Percentiles rank a stretch among this genome's conserved stretches.
Evolutionary conservation across 2,329 filamentous ascomycete genomes (phyloP).

Genomic region (Acrodontium crateriforme): DNA sequence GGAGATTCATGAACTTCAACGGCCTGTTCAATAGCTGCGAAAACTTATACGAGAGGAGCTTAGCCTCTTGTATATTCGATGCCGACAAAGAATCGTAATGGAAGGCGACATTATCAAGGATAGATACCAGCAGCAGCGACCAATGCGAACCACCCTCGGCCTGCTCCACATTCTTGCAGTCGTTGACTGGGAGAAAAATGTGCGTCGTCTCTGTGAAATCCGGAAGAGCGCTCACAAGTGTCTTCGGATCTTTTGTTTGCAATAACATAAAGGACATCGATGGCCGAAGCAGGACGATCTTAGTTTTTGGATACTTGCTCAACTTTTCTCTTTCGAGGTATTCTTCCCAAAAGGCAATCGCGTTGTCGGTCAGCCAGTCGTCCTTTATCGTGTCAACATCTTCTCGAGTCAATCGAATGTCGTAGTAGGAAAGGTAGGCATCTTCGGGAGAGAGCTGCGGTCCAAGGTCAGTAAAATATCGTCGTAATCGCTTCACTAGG

Average conservation of each 20-base stretch:
- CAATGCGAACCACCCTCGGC: constrained; percentile 91
- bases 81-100: constrained; percentile 84
- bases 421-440: constrained; percentile 54
- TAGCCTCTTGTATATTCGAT: constrained; percentile 62
- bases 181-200: constrained; percentile 91
- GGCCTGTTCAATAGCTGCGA: constrained; percentile 50
- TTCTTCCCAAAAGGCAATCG: constrained; percentile 97
- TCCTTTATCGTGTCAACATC: constrained; percentile 78
- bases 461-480: background rate
- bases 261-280: constrained; percentile 88
- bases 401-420: constrained; percentile 59
- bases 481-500: background rate
- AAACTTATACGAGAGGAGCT: constrained; percentile 55
- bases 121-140: constrained; percentile 80
- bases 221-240: constrained; percentile 56
- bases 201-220: constrained; percentile 72
- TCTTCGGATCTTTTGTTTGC: constrained; percentile 48
- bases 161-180: constrained; percentile 58
- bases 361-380: constrained; percentile 97
- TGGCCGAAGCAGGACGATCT: constrained; percentile 81
- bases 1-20: constrained; percentile 64
- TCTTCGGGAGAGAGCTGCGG: constrained; percentile 46
- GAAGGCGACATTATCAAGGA: constrained; percentile 82
- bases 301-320: constrained; percentile 61
- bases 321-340: constrained; percentile 86